Conservation (phyloP, 202 grass and related monocot genomes). For the Zoysia matrella region DNA sequence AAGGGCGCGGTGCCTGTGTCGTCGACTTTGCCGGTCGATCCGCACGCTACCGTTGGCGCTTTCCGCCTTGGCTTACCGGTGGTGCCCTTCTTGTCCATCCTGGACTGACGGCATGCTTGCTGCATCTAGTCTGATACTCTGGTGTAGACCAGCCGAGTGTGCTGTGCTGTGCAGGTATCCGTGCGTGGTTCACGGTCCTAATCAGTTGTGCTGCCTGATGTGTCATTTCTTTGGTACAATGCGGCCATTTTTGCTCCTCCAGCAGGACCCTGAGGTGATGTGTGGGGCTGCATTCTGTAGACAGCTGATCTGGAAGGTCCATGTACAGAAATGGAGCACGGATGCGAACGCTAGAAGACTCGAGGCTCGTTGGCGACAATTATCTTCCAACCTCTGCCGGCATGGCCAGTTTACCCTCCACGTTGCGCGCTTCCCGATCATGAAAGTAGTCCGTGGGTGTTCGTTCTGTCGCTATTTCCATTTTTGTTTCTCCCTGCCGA, state of each 20-base stretch:
- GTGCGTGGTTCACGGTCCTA: background rate
- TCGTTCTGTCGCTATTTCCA: background rate
- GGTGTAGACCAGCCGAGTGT: background rate
- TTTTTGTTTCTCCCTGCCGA: background rate
- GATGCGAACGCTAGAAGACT: background rate
- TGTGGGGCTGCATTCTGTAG: background rate
- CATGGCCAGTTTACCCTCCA: background rate
- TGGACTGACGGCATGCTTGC: background rate
- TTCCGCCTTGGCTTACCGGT: background rate
- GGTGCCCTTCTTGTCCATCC: background rate
- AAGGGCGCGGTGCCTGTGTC: slow-evolving; percentile 15
- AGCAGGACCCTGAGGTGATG: too few species aligned
- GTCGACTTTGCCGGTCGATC: slow-evolving; percentile 23
- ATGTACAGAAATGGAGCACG: background rate
- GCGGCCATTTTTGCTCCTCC: background rate
- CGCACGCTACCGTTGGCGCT: background rate
- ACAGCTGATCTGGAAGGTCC: background rate
- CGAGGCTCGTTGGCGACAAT: too few species aligned
- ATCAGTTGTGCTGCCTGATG: background rate
- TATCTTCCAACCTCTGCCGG: background rate
- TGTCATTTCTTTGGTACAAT: background rate
- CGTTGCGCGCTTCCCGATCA: background rate
- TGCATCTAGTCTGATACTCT: slow-evolving; percentile 37
- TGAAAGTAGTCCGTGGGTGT: background rate
- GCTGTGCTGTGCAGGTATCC: background rate